Conservation (phyloP, 2,329 filamentous ascomycete genomes). For the Anthostomella pinea region DNA sequence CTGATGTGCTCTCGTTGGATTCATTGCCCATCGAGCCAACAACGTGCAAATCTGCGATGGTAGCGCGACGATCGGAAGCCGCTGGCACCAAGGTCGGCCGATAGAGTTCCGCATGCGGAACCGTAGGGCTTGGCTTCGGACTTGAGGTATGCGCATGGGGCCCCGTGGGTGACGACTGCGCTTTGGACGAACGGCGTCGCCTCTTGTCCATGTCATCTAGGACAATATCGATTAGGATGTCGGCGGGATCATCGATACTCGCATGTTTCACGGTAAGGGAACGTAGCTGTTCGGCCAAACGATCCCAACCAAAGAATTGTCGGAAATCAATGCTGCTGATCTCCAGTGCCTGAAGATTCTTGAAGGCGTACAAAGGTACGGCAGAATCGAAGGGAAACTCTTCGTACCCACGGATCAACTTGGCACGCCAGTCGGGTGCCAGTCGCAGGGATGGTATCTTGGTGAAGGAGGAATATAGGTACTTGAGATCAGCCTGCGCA, state of each 20-base stretch:
- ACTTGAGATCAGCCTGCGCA: slow-evolving; percentile 83
- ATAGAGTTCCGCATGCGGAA: slow-evolving; percentile 63
- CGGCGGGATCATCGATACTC: slow-evolving; percentile 82
- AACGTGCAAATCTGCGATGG: slow-evolving; percentile 46
- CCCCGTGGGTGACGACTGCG: slow-evolving; percentile 73
- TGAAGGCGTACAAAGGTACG: slow-evolving; percentile 94
- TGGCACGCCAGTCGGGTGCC: slow-evolving; percentile 88
- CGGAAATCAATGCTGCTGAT: slow-evolving; percentile 95
- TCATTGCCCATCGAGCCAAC: slow-evolving; percentile 60
- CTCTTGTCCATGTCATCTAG: slow-evolving; percentile 95
- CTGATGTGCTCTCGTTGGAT: slow-evolving; percentile 38
- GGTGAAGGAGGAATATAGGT: slow-evolving; percentile 96
- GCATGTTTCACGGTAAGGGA: slow-evolving; percentile 87
- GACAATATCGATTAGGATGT: slow-evolving; percentile 89
- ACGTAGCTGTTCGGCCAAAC: slow-evolving; percentile 84
- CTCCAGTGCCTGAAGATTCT: slow-evolving; percentile 91
- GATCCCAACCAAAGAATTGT: slow-evolving; percentile 97
- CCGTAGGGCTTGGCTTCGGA: slow-evolving; percentile 60
- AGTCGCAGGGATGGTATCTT: slow-evolving; percentile 92
- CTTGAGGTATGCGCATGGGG: slow-evolving; percentile 60
- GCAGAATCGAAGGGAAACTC: slow-evolving; percentile 98
- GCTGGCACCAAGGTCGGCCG: slow-evolving; percentile 68
- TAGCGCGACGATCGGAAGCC: slow-evolving; percentile 51
- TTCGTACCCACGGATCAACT: slow-evolving; percentile 88
- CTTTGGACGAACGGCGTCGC: slow-evolving; percentile 81